Conservation (phyloP, 2,329 filamentous ascomycete species). For the Talaromyces sp. region DNA sequence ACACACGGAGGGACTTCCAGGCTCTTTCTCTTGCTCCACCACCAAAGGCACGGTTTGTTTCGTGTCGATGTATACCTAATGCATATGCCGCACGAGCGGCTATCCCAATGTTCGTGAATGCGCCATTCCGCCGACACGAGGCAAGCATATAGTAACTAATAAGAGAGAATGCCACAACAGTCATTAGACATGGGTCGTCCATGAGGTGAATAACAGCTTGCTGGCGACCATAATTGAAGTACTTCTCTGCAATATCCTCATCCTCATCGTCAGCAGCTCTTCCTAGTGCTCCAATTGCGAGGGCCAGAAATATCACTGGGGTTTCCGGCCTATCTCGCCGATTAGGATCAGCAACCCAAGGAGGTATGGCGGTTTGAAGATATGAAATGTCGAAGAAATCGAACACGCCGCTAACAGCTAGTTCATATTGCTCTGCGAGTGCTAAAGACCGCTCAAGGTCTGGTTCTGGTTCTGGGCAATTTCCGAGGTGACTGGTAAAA, state of each 20-base stretch:
- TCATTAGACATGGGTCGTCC: slow-evolving; percentile 46
- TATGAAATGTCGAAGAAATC: slow-evolving; percentile 33
- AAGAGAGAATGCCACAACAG: slow-evolving; percentile 51
- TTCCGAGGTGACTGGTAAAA: not conserved
- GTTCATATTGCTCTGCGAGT: slow-evolving; percentile 32
- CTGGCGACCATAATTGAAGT: slow-evolving; percentile 37
- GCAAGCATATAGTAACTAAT: slow-evolving; percentile 53
- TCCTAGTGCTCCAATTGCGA: slow-evolving; percentile 19
- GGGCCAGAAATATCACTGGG: not conserved
- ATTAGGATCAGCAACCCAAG: slow-evolving; percentile 28
- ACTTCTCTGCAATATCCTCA: slow-evolving; percentile 33
- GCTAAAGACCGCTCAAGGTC: slow-evolving; percentile 24
- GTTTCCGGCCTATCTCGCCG: not conserved
- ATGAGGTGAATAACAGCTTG: slow-evolving; percentile 32
- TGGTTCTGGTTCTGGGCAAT: slow-evolving; percentile 20
- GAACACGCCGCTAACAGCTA: slow-evolving; percentile 28
- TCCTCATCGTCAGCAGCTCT: slow-evolving; percentile 31
- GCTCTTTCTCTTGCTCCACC: slow-evolving; percentile 45
- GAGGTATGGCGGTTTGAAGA: slow-evolving; percentile 24
- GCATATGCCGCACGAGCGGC: slow-evolving; percentile 53
- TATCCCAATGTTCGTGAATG: slow-evolving; percentile 52
- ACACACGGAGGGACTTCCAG: slow-evolving; percentile 52
- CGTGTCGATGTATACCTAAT: slow-evolving; percentile 51
- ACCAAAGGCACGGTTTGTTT: slow-evolving; percentile 39
- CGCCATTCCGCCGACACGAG: slow-evolving; percentile 51